These are phyloP conservation scores for Epichloe gansuensis DNA, from an alignment of 2,329 filamentous ascomycete species.

Conservation along the genomic window DNA sequence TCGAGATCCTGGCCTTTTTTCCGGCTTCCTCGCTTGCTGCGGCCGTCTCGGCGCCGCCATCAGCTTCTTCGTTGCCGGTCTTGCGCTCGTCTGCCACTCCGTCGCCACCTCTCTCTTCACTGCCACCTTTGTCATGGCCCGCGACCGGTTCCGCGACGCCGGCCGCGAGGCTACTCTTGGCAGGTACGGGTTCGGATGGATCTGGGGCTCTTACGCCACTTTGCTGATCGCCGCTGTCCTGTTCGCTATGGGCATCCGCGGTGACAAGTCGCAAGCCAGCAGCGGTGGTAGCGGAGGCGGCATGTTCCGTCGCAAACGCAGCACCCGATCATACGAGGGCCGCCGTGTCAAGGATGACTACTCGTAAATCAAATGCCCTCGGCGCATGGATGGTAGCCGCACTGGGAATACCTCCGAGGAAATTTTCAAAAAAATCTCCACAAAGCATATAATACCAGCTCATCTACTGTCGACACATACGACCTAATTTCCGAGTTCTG, in stretches of 20 bases:
- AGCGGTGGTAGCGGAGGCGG: slow-evolving; percentile 11
- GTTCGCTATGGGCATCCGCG: slow-evolving; percentile 51
- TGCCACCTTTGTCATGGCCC: slow-evolving; percentile 57
- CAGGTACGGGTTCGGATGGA: slow-evolving; percentile 60
- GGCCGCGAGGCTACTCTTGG: slow-evolving; percentile 51
- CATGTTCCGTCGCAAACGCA: slow-evolving; percentile 19
- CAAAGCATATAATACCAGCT: no score
- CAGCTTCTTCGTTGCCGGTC: slow-evolving; percentile 41
- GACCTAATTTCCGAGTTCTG: no score
- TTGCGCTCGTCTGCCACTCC: slow-evolving; percentile 58
- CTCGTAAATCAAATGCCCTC: slow-evolving; percentile 26
- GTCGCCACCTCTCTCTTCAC: slow-evolving; percentile 63
- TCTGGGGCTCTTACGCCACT: slow-evolving; percentile 58
- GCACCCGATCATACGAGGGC: slow-evolving; percentile 29
- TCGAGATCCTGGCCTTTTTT: slow-evolving; percentile 57
- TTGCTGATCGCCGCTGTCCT: slow-evolving; percentile 55
- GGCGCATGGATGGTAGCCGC: not conserved
- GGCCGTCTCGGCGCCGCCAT: slow-evolving; percentile 59
- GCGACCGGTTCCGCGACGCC: slow-evolving; percentile 48
- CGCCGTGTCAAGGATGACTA: slow-evolving; percentile 62
- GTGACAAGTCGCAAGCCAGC: slow-evolving; percentile 27
- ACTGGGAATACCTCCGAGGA: not conserved
- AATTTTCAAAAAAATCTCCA: not conserved
- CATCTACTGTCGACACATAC: no score
- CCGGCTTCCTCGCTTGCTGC: slow-evolving; percentile 56